These are phyloP conservation scores for Candida loeiensis DNA, from an alignment of 805 yeast species.

Conservation along the genomic window DNA sequence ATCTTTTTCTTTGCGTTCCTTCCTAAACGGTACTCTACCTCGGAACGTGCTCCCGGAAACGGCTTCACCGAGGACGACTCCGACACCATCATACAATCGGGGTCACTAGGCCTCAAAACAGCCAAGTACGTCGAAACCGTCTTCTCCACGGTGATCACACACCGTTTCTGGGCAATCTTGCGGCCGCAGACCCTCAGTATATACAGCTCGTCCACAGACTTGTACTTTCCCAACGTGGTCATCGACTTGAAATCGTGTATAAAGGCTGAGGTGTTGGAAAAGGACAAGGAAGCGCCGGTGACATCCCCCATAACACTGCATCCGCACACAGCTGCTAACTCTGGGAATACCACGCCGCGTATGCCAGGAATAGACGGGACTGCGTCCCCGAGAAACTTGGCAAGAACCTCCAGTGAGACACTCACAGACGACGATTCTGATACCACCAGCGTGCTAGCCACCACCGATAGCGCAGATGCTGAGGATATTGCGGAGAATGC, in stretches of 20 bases:
- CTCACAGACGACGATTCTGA: conserved; percentile 19
- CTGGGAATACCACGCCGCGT: conserved; percentile 4
- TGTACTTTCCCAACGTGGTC: conserved; percentile 78
- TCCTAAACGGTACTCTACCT: conserved; percentile 42
- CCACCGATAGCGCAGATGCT: conserved; percentile 13
- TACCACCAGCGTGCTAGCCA: conserved; percentile 16
- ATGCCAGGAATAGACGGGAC: conserved; percentile 2
- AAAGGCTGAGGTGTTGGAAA: conserved; percentile 50
- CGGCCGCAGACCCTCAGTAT: conserved; percentile 65
- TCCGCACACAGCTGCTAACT: not conserved
- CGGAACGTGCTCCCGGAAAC: conserved; percentile 3
- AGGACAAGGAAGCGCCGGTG: conserved; percentile 11
- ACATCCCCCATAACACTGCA: not conserved
- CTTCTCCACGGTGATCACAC: conserved; percentile 32
- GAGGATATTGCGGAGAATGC: conserved; percentile 29
- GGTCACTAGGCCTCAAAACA: conserved; percentile 37
- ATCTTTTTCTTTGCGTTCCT: conserved; percentile 75
- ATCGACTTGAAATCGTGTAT: conserved; percentile 67
- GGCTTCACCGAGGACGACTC: conserved; percentile 22
- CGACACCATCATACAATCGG: conserved; percentile 27
- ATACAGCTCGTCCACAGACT: conserved; percentile 67
- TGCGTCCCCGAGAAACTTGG: conserved; percentile 6
- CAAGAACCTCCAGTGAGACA: not conserved
- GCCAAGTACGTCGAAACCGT: conserved; percentile 38
- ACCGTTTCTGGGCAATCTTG: conserved; percentile 78